Conservation (phyloP, 2,329 filamentous ascomycete genomes). For the Calonectria fujianensis region DNA sequence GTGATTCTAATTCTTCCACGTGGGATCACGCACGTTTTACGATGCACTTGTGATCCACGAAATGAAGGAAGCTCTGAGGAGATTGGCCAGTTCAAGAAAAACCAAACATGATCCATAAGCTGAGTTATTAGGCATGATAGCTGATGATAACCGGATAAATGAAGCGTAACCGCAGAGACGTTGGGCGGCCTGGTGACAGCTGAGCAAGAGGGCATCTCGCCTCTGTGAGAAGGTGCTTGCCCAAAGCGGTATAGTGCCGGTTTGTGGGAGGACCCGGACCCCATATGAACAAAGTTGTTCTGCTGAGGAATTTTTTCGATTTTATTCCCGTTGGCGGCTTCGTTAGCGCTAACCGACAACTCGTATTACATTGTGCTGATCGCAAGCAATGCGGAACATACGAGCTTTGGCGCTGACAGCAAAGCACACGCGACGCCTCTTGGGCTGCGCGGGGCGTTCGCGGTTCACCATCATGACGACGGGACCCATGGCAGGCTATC, state of each 20-base stretch:
- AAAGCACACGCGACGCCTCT: neutral
- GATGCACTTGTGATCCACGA: neutral
- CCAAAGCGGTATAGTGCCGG: neutral
- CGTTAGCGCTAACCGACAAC: conserved; percentile 1
- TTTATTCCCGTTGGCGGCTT: conserved; percentile 19
- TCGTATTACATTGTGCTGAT: neutral
- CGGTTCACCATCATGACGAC: neutral
- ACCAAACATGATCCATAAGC: neutral
- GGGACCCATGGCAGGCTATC: conserved; percentile 1
- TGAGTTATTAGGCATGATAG: neutral
- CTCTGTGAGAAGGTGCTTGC: neutral
- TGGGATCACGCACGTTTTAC: neutral
- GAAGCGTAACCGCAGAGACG: neutral
- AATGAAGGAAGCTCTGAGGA: neutral
- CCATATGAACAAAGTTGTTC: neutral
- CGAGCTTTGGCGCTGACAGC: conserved; percentile 14
- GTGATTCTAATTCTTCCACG: neutral
- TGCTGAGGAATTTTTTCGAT: conserved; percentile 12
- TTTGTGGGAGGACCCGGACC: neutral
- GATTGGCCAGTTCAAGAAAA: neutral
- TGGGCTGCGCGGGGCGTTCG: neutral
- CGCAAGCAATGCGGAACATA: neutral
- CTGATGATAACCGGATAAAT: neutral
- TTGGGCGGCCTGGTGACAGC: neutral
- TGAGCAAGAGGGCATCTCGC: neutral